Evolutionary conservation across 2,329 filamentous ascomycete genomes (phyloP).

Genomic region (Coniochaeta hoffmannii): DNA sequence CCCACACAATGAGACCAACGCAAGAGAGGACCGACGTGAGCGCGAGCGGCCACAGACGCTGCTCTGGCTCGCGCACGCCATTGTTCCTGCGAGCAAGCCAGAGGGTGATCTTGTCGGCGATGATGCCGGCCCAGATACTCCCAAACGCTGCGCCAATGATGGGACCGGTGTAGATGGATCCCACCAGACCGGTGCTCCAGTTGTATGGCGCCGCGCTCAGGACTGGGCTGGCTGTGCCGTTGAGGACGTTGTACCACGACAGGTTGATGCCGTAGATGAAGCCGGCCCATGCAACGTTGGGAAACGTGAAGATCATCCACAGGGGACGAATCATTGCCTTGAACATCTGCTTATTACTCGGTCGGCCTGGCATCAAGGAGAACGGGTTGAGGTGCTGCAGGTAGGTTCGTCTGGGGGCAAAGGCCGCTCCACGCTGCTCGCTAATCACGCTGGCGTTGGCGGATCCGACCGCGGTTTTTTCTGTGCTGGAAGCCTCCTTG

Average conservation of each 20-base stretch:
- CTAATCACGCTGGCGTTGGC: not conserved
- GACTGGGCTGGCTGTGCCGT: slow-evolving; percentile 14
- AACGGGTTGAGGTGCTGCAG: slow-evolving; percentile 15
- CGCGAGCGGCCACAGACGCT: slow-evolving; percentile 17
- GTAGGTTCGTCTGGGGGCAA: slow-evolving; percentile 12
- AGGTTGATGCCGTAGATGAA: slow-evolving; percentile 19
- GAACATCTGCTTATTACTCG: slow-evolving; percentile 14
- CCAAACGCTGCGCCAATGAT: slow-evolving; percentile 15
- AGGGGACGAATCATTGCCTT: slow-evolving; percentile 8
- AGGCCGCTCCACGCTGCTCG: not conserved
- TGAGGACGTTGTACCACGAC: slow-evolving; percentile 19
- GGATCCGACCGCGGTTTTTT: not conserved
- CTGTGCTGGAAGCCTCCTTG: not conserved
- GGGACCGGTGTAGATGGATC: slow-evolving; percentile 12
- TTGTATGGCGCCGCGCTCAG: slow-evolving; percentile 15
- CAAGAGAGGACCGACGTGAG: slow-evolving; percentile 29
- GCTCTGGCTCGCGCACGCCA: slow-evolving; percentile 26
- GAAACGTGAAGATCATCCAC: slow-evolving; percentile 8
- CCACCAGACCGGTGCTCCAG: slow-evolving; percentile 12
- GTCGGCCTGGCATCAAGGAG: slow-evolving; percentile 11
- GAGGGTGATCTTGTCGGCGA: slow-evolving; percentile 14
- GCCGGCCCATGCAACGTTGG: slow-evolving; percentile 11
- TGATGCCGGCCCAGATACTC: slow-evolving; percentile 12
- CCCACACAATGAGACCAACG: slow-evolving; percentile 37
- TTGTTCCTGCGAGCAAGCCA: slow-evolving; percentile 30